Percentiles rank a stretch among this genome's conserved stretches.
Evolutionary conservation across 2,329 filamentous ascomycete species (phyloP).

Genomic region (Emericellopsis atlantica): DNA sequence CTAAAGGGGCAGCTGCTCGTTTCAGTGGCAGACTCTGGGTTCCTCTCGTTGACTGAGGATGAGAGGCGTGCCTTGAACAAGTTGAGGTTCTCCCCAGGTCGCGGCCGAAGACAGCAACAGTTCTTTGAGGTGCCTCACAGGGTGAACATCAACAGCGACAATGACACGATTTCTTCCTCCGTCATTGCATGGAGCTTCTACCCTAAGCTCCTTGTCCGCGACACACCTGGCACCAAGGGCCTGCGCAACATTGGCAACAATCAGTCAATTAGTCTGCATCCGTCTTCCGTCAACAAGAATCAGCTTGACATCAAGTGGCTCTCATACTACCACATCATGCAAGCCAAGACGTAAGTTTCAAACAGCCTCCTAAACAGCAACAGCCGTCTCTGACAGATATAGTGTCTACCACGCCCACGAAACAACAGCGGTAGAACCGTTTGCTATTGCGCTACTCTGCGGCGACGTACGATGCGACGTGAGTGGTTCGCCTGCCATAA

Average conservation of each 20-base stretch:
- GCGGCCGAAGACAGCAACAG: slow-evolving; percentile 48
- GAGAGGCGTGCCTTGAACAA: slow-evolving; percentile 60
- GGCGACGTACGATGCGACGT: slow-evolving; percentile 83
- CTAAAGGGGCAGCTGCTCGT: slow-evolving; percentile 84
- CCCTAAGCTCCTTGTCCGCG: slow-evolving; percentile 75
- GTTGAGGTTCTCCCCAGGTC: slow-evolving; percentile 45
- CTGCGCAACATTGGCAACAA: slow-evolving; percentile 90
- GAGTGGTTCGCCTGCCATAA: slow-evolving; percentile 14
- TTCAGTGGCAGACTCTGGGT: slow-evolving; percentile 73
- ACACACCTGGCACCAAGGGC: slow-evolving; percentile 57
- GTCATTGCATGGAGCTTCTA: slow-evolving; percentile 94
- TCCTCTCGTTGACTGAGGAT: slow-evolving; percentile 60
- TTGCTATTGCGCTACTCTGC: slow-evolving; percentile 72
- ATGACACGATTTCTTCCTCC: slow-evolving; percentile 66
- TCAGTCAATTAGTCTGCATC: slow-evolving; percentile 76
- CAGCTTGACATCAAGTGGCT: slow-evolving; percentile 62
- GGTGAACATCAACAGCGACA: slow-evolving; percentile 64
- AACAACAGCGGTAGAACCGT: slow-evolving; percentile 67
- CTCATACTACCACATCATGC: slow-evolving; percentile 96
- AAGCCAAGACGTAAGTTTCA: slow-evolving; percentile 60
- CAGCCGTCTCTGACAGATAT: slow-evolving; percentile 9
- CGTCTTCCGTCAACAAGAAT: slow-evolving; percentile 77
- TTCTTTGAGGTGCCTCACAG: slow-evolving; percentile 76
- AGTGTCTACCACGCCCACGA: slow-evolving; percentile 84
- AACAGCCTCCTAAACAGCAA: background rate